These are phyloP conservation scores for Vanrija sp. DNA, from an alignment of 1,284 basidiomycete species.

Conservation along the genomic window DNA sequence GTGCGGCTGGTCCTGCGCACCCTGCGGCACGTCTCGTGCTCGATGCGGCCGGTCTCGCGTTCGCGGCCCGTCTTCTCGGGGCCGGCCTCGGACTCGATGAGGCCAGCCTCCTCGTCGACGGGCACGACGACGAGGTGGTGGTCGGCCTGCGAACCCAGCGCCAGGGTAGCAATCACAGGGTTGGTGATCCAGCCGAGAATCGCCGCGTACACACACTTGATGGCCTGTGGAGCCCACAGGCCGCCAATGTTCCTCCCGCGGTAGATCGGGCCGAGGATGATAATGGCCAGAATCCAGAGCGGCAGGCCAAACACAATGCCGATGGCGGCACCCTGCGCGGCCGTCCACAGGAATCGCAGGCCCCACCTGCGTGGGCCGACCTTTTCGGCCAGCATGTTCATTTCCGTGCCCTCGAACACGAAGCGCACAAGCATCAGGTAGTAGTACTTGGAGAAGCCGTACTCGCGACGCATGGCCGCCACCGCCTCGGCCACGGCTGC, in stretches of 20 bases:
- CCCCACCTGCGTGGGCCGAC: slow-evolving; percentile 25
- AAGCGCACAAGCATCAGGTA: slow-evolving; percentile 46
- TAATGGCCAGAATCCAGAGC: slow-evolving; percentile 43
- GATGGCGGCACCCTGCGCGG: slow-evolving; percentile 42
- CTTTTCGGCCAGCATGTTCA: slow-evolving; percentile 41
- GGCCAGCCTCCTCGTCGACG: slow-evolving; percentile 14
- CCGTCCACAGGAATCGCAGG: slow-evolving; percentile 39
- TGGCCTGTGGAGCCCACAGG: slow-evolving; percentile 47
- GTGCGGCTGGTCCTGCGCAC: too few species aligned
- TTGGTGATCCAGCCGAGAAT: slow-evolving; percentile 48
- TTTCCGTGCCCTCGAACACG: slow-evolving; percentile 49
- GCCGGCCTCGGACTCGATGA: slow-evolving; percentile 1
- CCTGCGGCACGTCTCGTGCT: too few species aligned
- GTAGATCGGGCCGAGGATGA: slow-evolving; percentile 48
- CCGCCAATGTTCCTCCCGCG: slow-evolving; percentile 38
- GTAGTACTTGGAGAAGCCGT: slow-evolving; percentile 28
- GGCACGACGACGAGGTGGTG: slow-evolving; percentile 41
- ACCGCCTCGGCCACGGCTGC: not conserved
- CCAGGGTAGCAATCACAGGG: slow-evolving; percentile 47
- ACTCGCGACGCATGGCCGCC: not conserved
- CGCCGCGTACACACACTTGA: slow-evolving; percentile 47
- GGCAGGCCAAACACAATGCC: slow-evolving; percentile 48
- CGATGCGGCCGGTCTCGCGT: too few species aligned
- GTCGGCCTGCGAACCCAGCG: slow-evolving; percentile 47
- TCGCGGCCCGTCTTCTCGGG: not conserved